Evolutionary conservation across 139 green algal species (phyloP).

Genomic region (Asterochloris sp.): DNA sequence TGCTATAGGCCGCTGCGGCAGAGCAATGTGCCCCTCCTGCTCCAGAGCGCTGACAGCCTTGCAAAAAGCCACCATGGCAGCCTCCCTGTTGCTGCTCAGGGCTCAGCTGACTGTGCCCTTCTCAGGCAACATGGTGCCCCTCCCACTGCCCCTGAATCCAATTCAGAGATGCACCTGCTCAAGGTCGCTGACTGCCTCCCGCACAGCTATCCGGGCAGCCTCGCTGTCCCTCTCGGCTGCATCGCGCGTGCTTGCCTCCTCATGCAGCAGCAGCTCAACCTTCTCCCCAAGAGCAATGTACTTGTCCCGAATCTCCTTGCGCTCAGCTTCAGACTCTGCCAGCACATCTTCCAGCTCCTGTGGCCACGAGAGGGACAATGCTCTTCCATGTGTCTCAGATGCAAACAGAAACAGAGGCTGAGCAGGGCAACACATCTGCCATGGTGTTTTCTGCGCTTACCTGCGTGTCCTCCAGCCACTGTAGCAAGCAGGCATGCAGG

Average conservation of each 20-base stretch:
- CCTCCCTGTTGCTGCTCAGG: too few relatives aligned
- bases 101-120: too few relatives aligned
- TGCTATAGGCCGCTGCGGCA: too few relatives aligned
- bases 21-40: too few relatives aligned
- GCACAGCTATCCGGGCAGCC: constrained; percentile 16
- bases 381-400: too few relatives aligned
- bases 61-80: too few relatives aligned
- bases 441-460: too few relatives aligned
- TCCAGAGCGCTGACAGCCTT: too few relatives aligned
- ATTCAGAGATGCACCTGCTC: neutral
- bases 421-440: too few relatives aligned
- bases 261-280: constrained; percentile 13
- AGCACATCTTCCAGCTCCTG: constrained; percentile 14
- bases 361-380: neutral
- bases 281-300: constrained; percentile 21
- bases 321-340: constrained; percentile 18
- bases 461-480: too few relatives aligned
- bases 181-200: constrained; percentile 8
- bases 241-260: neutral
- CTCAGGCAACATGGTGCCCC: neutral
- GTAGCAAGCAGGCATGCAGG: too few relatives aligned
- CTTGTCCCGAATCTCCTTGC: constrained; percentile 19
- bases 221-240: neutral
- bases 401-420: too few relatives aligned
- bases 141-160: neutral